A percentile compares a stretch with the other conserved stretches of the same genome.
Conservation (phyloP, 139 green algal species). For the Zygnema circumcarinatum region DNA sequence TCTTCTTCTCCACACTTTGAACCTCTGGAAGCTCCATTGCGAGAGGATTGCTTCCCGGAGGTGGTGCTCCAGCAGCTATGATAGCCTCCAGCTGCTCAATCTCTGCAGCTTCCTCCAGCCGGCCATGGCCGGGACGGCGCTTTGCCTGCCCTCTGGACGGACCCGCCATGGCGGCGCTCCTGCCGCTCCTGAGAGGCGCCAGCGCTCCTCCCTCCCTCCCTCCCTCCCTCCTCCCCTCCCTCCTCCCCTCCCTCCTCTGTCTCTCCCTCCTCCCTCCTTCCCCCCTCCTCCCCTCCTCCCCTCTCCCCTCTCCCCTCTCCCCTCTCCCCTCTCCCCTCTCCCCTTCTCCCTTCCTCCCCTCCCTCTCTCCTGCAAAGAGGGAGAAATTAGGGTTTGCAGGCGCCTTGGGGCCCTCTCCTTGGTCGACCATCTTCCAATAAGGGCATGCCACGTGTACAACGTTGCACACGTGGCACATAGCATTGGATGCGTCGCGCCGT, state of each 20-base stretch:
- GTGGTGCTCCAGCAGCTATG: conserved; percentile 40
- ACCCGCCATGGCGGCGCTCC: neutral
- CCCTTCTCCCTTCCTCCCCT: too few species aligned
- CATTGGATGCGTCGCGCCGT: too few species aligned
- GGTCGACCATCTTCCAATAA: too few species aligned
- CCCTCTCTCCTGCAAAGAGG: too few species aligned
- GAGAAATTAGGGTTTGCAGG: too few species aligned
- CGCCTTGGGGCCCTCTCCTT: too few species aligned
- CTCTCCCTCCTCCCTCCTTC: neutral
- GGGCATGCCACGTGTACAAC: too few species aligned
- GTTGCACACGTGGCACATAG: too few species aligned
- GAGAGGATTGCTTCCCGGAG: conserved; percentile 46
- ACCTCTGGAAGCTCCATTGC: conserved; percentile 38
- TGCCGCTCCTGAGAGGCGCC: neutral
- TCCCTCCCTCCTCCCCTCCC: neutral
- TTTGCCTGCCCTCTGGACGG: neutral
- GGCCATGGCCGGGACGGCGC: neutral
- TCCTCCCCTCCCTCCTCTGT: neutral
- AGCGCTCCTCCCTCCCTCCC: conserved; percentile 21
- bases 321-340: too few species aligned
- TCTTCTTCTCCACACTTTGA: neutral
- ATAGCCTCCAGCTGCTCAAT: conserved; percentile 42
- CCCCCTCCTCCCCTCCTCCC: neutral
- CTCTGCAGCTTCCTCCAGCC: conserved; percentile 29
- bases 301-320: neutral